These are phyloP conservation scores for Fragosphaeria purpurea DNA, from an alignment of 2,329 filamentous ascomycete genomes.

Conservation along the genomic window DNA sequence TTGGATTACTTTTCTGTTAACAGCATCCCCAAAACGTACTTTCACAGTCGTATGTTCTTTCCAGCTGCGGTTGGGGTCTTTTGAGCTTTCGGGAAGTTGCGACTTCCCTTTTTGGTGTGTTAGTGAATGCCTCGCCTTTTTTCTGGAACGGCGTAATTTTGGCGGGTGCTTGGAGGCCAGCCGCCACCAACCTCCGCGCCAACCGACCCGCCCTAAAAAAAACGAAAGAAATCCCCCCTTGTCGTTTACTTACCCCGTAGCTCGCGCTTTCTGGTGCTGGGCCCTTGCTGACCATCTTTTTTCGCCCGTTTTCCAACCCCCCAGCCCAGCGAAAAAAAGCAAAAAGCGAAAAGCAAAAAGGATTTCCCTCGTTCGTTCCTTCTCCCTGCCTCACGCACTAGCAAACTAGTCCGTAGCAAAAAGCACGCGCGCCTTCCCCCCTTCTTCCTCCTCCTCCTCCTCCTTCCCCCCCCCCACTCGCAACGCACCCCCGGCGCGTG, in stretches of 20 bases:
- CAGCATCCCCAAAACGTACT: too few species aligned
- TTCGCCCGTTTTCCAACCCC: slow-evolving; percentile 6
- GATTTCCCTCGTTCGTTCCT: too few species aligned
- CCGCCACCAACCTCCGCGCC: slow-evolving; percentile 12
- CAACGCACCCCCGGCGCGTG: slow-evolving; percentile 10
- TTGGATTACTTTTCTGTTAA: too few species aligned
- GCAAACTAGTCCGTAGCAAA: slow-evolving; percentile 8
- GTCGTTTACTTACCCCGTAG: slow-evolving; percentile 4
- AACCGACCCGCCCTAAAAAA: slow-evolving; percentile 5
- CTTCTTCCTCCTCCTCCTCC: slow-evolving; percentile 8
- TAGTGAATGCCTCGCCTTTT: slow-evolving; percentile 1
- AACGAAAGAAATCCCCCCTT: slow-evolving; percentile 4
- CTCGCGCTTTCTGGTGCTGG: slow-evolving; percentile 2
- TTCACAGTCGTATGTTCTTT: too few species aligned
- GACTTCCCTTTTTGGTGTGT: slow-evolving; percentile 9
- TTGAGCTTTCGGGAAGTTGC: too few species aligned
- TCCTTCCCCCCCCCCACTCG: slow-evolving; percentile 5
- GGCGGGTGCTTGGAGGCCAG: slow-evolving; percentile 4
- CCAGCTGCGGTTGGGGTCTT: too few species aligned
- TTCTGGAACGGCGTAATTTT: neutral
- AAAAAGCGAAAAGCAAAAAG: too few species aligned
- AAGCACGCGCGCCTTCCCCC: slow-evolving; percentile 3
- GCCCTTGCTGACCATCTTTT: neutral
- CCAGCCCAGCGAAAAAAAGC: too few species aligned
- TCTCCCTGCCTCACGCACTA: too few species aligned